Evolutionary conservation across 2,329 filamentous ascomycete species (phyloP), one percentile per base, ranked within the genome.

Genomic region (Trichocomaceae sp.): DNA sequence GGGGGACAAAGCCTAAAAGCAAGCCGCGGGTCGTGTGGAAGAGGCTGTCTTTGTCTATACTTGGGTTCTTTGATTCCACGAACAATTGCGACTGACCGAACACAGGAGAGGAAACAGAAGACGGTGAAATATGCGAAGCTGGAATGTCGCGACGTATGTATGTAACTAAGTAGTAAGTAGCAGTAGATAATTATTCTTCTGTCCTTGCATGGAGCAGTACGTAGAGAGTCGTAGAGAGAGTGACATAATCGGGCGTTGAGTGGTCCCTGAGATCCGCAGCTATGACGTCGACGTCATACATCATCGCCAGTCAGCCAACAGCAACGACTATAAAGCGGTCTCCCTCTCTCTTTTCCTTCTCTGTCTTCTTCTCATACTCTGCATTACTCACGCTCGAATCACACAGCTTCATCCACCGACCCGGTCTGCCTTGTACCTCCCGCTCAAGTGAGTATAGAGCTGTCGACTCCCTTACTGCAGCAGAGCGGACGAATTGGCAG

Each of bases 201-300:
- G 15, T 15, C n/a, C 13, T n/a, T 39, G 13, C 35, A 39, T 17
- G 2, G 2, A 17, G 9, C 19, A 5, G 6, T 42, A 42, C 17
- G 39, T 42, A 26, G n/a, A n/a, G n/a, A n/a, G n/a, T n/a, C n/a
- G n/a, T n/a, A n/a, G n/a, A n/a, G n/a, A n/a, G n/a, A n/a, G 23
- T 26, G 23, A 26, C 23, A 26, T 26, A 26, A 26, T 26, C 3
- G 23, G 23, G 4, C 23, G 23, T 26, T 7, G 3, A 7, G 23
- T 26, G 5, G 26, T 29, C 57, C 54, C 50, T 50, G 49, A 54
- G 54, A 53, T 56, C 46, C 50, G 57, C 51, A 52, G 31, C 37
- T 42, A 59, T 59, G 58, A 59, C 58, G 58, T 59, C 58, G 56
- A 59, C 48, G 56, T 12, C 48, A 48, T 55, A 55, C 54, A 55